Percentiles rank a stretch among this genome's conserved stretches.
Evolutionary conservation across 371 early-diverging fungal genomes (phyloP).

Genomic region (Nematocida homosporus): DNA sequence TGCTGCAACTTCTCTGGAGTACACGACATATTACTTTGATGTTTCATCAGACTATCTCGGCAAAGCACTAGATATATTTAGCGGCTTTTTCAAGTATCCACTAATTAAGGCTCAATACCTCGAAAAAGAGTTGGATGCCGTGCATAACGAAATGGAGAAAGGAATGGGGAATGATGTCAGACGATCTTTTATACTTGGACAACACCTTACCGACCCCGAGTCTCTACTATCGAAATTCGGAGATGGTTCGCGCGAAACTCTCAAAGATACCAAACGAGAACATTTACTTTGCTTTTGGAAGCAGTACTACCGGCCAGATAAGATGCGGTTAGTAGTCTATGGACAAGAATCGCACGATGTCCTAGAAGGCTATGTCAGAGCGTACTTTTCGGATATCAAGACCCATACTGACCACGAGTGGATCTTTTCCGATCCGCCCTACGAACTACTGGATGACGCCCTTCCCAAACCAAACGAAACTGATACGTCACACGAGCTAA

Average conservation of each 20-base stretch:
- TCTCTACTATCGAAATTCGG: not conserved
- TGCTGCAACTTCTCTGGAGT: not conserved
- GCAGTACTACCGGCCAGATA: not conserved
- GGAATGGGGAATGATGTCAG: not conserved
- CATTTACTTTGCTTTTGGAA: not conserved
- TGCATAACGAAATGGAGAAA: not conserved
- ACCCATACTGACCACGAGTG: not conserved
- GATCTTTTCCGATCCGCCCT: not conserved
- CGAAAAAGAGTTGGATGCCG: not conserved
- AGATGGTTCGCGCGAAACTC: not conserved
- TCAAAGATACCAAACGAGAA: not conserved
- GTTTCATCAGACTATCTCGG: not conserved
- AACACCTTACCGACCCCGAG: not conserved
- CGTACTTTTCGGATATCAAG: not conserved
- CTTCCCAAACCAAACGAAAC: too few species aligned
- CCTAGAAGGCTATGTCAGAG: not conserved
- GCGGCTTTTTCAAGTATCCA: not conserved
- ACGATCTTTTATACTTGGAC: not conserved
- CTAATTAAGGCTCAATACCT: not conserved
- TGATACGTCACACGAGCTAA: too few species aligned
- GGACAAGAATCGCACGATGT: not conserved
- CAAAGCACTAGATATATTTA: not conserved
- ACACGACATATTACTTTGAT: not conserved
- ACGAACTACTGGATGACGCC: too few species aligned
- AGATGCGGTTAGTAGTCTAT: not conserved